A percentile compares a stretch with the other conserved stretches of the same genome.
Evolutionary conservation across 2,329 filamentous ascomycete genomes (phyloP).

Genomic region (Alternaria tenuissima): DNA sequence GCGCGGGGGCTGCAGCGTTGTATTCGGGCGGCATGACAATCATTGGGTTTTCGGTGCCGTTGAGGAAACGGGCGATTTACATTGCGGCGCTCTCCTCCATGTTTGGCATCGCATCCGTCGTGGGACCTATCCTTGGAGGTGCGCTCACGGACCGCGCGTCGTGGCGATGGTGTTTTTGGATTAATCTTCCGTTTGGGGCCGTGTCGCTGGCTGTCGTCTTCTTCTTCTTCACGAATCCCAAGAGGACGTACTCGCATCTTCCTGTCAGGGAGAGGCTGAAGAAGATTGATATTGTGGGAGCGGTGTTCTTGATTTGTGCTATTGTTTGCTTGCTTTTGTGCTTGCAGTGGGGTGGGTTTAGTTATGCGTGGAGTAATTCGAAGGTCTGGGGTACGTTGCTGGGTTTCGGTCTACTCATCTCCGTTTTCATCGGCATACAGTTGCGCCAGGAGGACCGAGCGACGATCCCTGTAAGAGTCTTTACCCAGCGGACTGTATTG

Average conservation of each 20-base stretch:
- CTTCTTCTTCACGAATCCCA: slow-evolving; percentile 44
- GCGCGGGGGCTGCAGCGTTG: slow-evolving; percentile 61
- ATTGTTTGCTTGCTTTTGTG: slow-evolving; percentile 47
- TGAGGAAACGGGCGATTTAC: slow-evolving; percentile 55
- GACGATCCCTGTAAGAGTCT: slow-evolving; percentile 35
- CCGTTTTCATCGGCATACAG: slow-evolving; percentile 54
- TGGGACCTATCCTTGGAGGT: slow-evolving; percentile 55
- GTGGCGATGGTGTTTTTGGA: slow-evolving; percentile 55
- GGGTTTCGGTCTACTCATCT: slow-evolving; percentile 57
- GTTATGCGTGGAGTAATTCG: slow-evolving; percentile 58
- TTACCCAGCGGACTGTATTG: slow-evolving; percentile 49
- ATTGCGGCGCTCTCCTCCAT: slow-evolving; percentile 48
- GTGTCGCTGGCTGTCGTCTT: slow-evolving; percentile 44
- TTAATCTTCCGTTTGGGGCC: slow-evolving; percentile 56
- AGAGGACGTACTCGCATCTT: slow-evolving; percentile 37
- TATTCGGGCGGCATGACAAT: slow-evolving; percentile 64
- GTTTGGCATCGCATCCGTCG: slow-evolving; percentile 52
- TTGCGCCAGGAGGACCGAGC: slow-evolving; percentile 40
- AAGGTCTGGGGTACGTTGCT: slow-evolving; percentile 61
- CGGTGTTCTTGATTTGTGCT: slow-evolving; percentile 42
- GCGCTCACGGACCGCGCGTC: slow-evolving; percentile 51
- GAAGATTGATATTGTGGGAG: slow-evolving; percentile 49
- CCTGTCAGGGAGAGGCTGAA: slow-evolving; percentile 45
- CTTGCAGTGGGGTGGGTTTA: slow-evolving; percentile 52
- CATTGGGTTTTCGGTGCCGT: slow-evolving; percentile 51